Evolutionary conservation across 2,329 filamentous ascomycete species (phyloP).

Genomic region (Aspergillus luchuensis): DNA sequence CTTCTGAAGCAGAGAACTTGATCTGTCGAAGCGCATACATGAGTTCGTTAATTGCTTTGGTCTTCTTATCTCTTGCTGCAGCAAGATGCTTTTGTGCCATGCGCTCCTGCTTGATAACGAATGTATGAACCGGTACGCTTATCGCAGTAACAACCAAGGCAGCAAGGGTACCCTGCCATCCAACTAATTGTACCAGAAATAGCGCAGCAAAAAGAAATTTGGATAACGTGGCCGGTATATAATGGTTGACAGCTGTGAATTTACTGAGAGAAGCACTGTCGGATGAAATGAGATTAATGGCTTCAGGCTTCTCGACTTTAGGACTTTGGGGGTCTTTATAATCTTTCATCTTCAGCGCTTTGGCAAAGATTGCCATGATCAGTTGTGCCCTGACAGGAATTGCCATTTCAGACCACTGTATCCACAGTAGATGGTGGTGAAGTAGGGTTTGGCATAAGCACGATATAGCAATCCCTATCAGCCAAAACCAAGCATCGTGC

Average conservation of each 20-base stretch:
- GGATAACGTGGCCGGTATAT: neutral
- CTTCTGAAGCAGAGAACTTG: neutral
- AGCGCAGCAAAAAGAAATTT: neutral
- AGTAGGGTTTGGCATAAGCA: neutral
- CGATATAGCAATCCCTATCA: neutral
- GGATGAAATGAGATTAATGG: neutral
- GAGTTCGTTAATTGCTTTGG: neutral
- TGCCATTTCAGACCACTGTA: neutral
- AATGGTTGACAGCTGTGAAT: neutral
- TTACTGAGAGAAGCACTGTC: neutral
- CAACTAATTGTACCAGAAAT: neutral
- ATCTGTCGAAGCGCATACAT: neutral
- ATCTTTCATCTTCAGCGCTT: neutral
- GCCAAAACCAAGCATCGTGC: neutral
- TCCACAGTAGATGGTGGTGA: neutral
- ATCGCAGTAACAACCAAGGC: neutral
- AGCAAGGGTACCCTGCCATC: neutral
- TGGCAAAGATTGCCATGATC: neutral
- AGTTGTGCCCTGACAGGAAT: neutral
- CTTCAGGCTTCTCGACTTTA: neutral
- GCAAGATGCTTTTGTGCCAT: neutral
- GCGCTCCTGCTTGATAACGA: neutral
- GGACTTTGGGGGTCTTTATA: neutral
- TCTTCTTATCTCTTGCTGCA: neutral
- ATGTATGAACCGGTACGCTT: neutral